Percentiles rank a stretch among this genome's conserved stretches.
These are phyloP conservation scores for Ceratocystiopsis brevicomis DNA, from an alignment of 2,329 filamentous ascomycete species.

Conservation along the genomic window DNA sequence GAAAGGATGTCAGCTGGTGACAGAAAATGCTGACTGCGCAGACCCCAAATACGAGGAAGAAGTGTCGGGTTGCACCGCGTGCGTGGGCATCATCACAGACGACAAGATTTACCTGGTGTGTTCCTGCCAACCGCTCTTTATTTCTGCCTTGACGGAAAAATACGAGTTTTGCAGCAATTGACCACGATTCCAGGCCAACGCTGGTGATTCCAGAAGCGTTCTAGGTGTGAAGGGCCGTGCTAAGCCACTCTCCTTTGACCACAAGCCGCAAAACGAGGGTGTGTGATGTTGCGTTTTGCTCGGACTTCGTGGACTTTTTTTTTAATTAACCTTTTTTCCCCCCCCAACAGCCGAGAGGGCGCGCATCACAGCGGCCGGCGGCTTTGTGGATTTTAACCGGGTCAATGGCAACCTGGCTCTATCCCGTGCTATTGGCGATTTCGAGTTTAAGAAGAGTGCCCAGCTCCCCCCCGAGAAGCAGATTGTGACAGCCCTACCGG, in stretches of 20 bases:
- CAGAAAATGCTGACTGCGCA: slow-evolving; percentile 20
- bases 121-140: slow-evolving; percentile 14
- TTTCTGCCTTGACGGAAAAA: background rate
- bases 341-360: slow-evolving; percentile 63
- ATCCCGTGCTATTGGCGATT: slow-evolving; percentile 93
- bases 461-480: slow-evolving; percentile 95
- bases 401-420: slow-evolving; percentile 96
- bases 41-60: slow-evolving; percentile 96
- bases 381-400: slow-evolving; percentile 94
- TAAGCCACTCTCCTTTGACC: slow-evolving; percentile 96
- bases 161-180: no score
- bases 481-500: slow-evolving; percentile 92
- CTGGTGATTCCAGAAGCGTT: slow-evolving; percentile 87
- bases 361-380: slow-evolving; percentile 84
- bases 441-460: slow-evolving; percentile 98
- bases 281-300: slow-evolving; percentile 10
- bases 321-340: background rate
- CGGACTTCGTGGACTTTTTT: no score
- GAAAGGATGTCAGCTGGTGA: background rate
- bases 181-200: slow-evolving; percentile 53
- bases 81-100: slow-evolving; percentile 71
- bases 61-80: slow-evolving; percentile 92
- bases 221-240: slow-evolving; percentile 91
- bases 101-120: slow-evolving; percentile 91
- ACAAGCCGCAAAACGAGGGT: slow-evolving; percentile 98